These are phyloP conservation scores for Plasmodium billcollinsi DNA, from an alignment of 169 alveolate species.

Conservation along the genomic window DNA sequence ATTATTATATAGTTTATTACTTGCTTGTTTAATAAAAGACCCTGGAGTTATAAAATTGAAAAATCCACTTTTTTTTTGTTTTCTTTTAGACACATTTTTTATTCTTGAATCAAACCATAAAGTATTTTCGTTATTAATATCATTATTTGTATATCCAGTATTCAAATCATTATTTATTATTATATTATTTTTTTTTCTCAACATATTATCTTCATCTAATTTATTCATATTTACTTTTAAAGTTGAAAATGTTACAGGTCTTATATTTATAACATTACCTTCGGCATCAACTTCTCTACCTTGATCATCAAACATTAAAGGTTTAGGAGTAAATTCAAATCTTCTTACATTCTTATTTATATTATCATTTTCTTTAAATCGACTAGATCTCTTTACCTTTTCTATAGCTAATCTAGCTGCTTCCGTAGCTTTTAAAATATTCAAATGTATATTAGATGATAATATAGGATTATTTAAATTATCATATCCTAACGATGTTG, in stretches of 20 bases:
- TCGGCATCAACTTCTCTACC: constrained; percentile 85
- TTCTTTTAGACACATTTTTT: constrained; percentile 32
- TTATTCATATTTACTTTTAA: constrained; percentile 84
- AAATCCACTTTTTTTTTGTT: constrained; percentile 46
- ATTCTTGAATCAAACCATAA: constrained; percentile 73
- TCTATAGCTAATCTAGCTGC: constrained; percentile 85
- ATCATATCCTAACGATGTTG: not conserved
- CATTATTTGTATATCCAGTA: constrained; percentile 16
- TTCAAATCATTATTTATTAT: no score
- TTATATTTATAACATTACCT: constrained; percentile 84
- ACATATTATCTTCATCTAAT: constrained; percentile 76
- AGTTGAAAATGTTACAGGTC: constrained; percentile 83
- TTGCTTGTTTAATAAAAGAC: constrained; percentile 24
- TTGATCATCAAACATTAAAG: constrained; percentile 82
- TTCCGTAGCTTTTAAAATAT: constrained; percentile 70
- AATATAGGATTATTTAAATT: constrained; percentile 10
- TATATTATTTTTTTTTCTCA: constrained; percentile 76
- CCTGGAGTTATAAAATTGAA: constrained; percentile 68
- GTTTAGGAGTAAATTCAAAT: constrained; percentile 57
- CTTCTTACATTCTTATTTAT: constrained; percentile 28
- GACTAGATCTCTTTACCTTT: constrained; percentile 81
- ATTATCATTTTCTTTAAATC: constrained; percentile 32
- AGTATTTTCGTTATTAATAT: constrained; percentile 11
- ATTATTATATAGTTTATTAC: constrained; percentile 13
- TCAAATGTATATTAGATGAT: constrained; percentile 28